Conservation (phyloP, 164 flowering plant species). For the Kingdonia uniflora region DNA sequence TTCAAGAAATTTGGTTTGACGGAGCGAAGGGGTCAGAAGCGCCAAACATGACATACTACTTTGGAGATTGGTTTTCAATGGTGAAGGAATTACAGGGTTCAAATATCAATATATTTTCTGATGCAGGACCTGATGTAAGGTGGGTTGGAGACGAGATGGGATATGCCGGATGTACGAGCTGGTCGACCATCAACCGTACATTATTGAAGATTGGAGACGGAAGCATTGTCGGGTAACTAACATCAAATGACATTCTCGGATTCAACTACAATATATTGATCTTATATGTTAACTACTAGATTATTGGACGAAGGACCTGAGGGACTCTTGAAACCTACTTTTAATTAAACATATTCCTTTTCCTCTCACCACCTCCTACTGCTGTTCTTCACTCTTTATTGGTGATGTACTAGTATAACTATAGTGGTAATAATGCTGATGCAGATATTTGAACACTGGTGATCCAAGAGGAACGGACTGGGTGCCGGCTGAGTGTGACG, state of each 20-base stretch:
- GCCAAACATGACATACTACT: conserved; percentile 70
- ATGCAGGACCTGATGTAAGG: conserved; percentile 83
- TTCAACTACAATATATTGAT: too few relatives aligned
- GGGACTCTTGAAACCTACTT: too few relatives aligned
- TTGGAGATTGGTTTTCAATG: conserved; percentile 78
- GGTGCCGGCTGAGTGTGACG: conserved; percentile 86
- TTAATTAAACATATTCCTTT: too few relatives aligned
- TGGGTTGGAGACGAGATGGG: conserved; percentile 92
- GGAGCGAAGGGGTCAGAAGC: conserved; percentile 83
- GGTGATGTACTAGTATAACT: too few relatives aligned
- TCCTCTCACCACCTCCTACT: too few relatives aligned
- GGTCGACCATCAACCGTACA: conserved; percentile 76
- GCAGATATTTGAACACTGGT: conserved; percentile 65
- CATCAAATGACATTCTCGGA: not conserved
- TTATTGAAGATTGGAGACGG: conserved; percentile 56
- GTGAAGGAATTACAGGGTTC: conserved; percentile 76
- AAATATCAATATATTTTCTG: conserved; percentile 72
- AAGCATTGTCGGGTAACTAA: conserved; percentile 41
- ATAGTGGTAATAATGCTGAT: not conserved
- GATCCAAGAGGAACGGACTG: conserved; percentile 73
- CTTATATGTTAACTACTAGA: too few relatives aligned
- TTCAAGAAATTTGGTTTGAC: conserved; percentile 91
- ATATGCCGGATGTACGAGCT: conserved; percentile 59
- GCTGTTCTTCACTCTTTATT: too few relatives aligned
- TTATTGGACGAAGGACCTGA: too few relatives aligned